Conservation (phyloP, 2,329 filamentous ascomycete species). For the Volutella citrinella region DNA sequence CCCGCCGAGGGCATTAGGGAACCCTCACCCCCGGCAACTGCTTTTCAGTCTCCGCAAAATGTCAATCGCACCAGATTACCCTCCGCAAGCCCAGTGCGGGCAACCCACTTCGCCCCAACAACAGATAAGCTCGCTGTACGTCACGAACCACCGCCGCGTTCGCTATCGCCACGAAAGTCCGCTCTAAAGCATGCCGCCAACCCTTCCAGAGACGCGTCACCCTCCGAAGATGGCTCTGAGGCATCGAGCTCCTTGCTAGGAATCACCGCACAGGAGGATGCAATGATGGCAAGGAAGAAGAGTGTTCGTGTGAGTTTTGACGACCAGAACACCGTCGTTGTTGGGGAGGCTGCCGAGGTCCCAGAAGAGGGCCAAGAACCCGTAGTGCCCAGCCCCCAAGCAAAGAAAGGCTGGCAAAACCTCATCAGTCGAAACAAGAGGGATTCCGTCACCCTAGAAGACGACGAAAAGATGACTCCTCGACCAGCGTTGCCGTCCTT, state of each 20-base stretch:
- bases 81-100: constrained; percentile 63
- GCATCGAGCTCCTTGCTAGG: constrained; percentile 31
- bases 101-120: constrained; percentile 62
- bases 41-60: too few relatives aligned
- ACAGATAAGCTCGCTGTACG: constrained; percentile 54
- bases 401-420: constrained; percentile 49
- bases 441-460: constrained; percentile 46
- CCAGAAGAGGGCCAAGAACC: constrained; percentile 39
- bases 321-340: constrained; percentile 56
- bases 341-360: constrained; percentile 44
- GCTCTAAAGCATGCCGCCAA: constrained; percentile 62
- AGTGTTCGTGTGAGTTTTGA: constrained; percentile 76
- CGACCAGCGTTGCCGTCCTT: constrained; percentile 71
- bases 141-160: constrained; percentile 68
- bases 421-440: constrained; percentile 46
- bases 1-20: too few relatives aligned
- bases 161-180: constrained; percentile 74
- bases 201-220: constrained; percentile 50
- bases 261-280: constrained; percentile 34
- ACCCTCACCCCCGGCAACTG: too few relatives aligned
- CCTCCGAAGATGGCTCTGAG: constrained; percentile 48
- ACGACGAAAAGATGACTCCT: constrained; percentile 71
- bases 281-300: constrained; percentile 52
- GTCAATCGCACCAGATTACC: too few relatives aligned
- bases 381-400: constrained; percentile 32